phyloP scores from a whole-genome alignment of 2,329 filamentous ascomycete genomes.

The Epichloe baconii region DNA sequence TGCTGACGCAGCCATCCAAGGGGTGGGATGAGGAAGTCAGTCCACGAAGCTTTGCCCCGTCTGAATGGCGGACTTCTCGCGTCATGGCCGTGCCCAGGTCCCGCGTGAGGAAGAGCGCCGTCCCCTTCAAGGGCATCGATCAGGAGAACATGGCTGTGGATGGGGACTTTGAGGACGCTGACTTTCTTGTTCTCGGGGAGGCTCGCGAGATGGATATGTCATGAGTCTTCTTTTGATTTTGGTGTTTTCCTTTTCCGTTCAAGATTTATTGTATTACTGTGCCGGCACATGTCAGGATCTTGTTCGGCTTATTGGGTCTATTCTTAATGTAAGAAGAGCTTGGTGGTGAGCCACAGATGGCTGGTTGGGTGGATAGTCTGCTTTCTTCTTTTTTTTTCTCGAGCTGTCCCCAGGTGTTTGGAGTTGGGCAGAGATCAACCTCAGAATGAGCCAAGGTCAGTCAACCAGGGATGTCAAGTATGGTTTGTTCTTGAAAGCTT shows the following conservation, averaged over 20 bases:
- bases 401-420: neutral
- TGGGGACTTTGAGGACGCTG: slow-evolving; percentile 56
- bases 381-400: neutral
- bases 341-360: neutral
- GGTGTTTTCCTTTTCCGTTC: neutral
- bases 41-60: slow-evolving; percentile 25
- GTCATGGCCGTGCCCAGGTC: slow-evolving; percentile 35
- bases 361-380: neutral
- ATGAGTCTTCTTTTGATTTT: neutral
- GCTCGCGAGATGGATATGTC: slow-evolving; percentile 29
- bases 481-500: too few relatives aligned
- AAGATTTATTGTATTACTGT: neutral
- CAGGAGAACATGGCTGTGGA: slow-evolving; percentile 35
- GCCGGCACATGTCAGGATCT: neutral
- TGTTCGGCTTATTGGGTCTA: neutral
- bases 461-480: too few relatives aligned
- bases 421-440: neutral
- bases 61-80: slow-evolving; percentile 26
- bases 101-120: slow-evolving; percentile 14
- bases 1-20: slow-evolving; percentile 6
- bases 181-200: slow-evolving; percentile 41
- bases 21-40: slow-evolving; percentile 26
- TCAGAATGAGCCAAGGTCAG: neutral
- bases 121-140: slow-evolving; percentile 13
- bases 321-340: neutral